A percentile compares a stretch with the other conserved stretches of the same genome.
Evolutionary conservation across 2,329 filamentous ascomycete species (phyloP).

Genomic region (Emydomyces testavorans): DNA sequence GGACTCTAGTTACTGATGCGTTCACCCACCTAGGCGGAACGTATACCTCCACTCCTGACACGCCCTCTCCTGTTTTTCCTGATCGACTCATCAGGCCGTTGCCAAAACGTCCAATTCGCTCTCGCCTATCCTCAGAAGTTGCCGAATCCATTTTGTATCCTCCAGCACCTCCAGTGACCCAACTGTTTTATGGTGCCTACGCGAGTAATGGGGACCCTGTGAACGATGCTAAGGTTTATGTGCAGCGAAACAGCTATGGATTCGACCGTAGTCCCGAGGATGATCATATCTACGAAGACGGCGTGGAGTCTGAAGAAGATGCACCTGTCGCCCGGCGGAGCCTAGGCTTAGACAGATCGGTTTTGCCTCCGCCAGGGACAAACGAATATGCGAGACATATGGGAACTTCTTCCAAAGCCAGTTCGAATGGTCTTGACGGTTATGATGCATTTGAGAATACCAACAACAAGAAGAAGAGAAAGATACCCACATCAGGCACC

Average conservation of each 20-base stretch:
- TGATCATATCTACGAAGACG: constrained; percentile 41
- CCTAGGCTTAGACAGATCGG: constrained; percentile 31
- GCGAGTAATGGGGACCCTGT: constrained; percentile 45
- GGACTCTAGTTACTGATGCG: constrained; percentile 29
- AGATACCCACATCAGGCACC: constrained; percentile 82
- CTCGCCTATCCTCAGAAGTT: constrained; percentile 73
- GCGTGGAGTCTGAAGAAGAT: constrained; percentile 51
- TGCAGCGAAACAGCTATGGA: constrained; percentile 35
- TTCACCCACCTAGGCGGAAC: constrained; percentile 34
- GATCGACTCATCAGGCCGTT: constrained; percentile 87
- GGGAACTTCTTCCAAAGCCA: constrained; percentile 40
- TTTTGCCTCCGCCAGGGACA: constrained; percentile 26
- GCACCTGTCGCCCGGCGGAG: constrained; percentile 33
- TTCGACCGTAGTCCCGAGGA: constrained; percentile 27
- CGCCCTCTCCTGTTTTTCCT: constrained; percentile 67
- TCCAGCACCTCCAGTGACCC: constrained; percentile 55
- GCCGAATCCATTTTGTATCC: constrained; percentile 75
- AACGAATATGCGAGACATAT: constrained; percentile 22
- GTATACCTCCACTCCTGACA: constrained; percentile 50
- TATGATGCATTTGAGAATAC: constrained; percentile 98
- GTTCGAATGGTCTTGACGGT: constrained; percentile 62
- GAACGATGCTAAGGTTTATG: constrained; percentile 36
- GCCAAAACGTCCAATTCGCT: constrained; percentile 76
- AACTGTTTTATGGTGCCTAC: constrained; percentile 64
- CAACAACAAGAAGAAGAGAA: constrained; percentile 98